A percentile compares a stretch with the other conserved stretches of the same genome.
phyloP scores from a whole-genome alignment of 805 yeast species.

The Kazachstania viticola region DNA sequence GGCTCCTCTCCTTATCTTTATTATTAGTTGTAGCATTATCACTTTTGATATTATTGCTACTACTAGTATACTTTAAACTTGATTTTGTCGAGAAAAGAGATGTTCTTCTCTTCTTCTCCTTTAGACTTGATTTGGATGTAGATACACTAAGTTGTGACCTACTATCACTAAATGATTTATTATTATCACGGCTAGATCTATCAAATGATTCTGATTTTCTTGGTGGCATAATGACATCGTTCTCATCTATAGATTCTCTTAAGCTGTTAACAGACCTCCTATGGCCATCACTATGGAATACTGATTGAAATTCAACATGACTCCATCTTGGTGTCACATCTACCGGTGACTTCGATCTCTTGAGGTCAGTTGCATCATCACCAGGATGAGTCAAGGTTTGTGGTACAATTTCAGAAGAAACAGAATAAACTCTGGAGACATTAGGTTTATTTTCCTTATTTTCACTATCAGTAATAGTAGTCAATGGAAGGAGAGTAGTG shows the following conservation, averaged over 20 bases:
- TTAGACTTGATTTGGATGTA: neutral
- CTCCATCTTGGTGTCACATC: slow-evolving; percentile 8
- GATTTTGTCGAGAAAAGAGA: too few species aligned
- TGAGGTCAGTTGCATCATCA: slow-evolving; percentile 4
- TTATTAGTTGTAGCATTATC: neutral
- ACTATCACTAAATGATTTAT: neutral
- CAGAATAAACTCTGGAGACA: slow-evolving; percentile 13
- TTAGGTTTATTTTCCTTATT: neutral
- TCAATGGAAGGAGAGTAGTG: too few species aligned
- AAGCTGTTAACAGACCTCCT: slow-evolving; percentile 4
- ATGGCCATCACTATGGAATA: slow-evolving; percentile 6
- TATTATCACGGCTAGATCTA: neutral
- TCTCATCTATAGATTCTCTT: slow-evolving; percentile 1
- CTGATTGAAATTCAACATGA: slow-evolving; percentile 12
- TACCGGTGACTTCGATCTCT: slow-evolving; percentile 6
- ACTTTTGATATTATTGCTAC: neutral
- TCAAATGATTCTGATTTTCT: neutral
- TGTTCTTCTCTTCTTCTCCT: slow-evolving; percentile 4
- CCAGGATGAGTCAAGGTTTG: slow-evolving; percentile 16
- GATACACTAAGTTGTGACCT: neutral
- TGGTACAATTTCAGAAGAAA: slow-evolving; percentile 23
- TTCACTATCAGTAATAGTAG: too few species aligned
- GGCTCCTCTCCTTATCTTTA: slow-evolving; percentile 5
- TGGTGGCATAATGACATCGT: neutral
- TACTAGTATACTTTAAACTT: neutral